Evolutionary conservation across 352 stramenopile species (phyloP).

Genomic region (Pythium utonaiense): DNA sequence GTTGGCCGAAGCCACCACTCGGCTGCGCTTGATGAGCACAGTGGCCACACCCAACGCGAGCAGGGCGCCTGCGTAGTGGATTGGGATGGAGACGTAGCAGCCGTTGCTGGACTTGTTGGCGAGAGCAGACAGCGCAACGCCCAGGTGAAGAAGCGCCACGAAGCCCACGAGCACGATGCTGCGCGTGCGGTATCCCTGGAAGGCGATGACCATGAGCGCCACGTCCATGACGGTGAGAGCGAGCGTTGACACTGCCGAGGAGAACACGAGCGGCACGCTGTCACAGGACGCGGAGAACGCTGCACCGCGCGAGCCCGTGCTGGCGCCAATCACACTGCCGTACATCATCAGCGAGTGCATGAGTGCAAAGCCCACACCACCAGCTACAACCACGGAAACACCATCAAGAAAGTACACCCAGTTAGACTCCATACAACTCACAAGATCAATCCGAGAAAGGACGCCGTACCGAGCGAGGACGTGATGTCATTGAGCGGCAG

Average conservation of each 20-base stretch:
- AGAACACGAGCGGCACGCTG: constrained; percentile 68
- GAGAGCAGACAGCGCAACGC: constrained; percentile 68
- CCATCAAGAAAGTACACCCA: background rate
- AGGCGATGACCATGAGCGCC: constrained; percentile 79
- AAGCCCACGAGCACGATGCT: constrained; percentile 40
- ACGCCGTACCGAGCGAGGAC: constrained; percentile 54
- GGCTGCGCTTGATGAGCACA: constrained; percentile 39
- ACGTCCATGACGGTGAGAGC: constrained; percentile 76
- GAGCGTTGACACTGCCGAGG: constrained; percentile 59
- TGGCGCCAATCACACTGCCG: constrained; percentile 67
- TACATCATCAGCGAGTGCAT: constrained; percentile 88
- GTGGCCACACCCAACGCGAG: constrained; percentile 43
- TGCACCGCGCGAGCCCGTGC: constrained; percentile 59
- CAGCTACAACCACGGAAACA: constrained; percentile 32
- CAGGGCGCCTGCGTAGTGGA: constrained; percentile 64
- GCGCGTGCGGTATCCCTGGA: constrained; percentile 74
- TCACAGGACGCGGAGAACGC: constrained; percentile 74
- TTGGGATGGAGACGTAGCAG: constrained; percentile 69
- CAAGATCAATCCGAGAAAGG: background rate
- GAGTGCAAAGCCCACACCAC: constrained; percentile 72
- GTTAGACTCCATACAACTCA: too few relatives aligned
- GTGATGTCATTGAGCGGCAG: constrained; percentile 84
- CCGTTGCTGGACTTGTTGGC: constrained; percentile 77
- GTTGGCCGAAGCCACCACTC: constrained; percentile 27
- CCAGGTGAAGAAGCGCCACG: constrained; percentile 71